These are phyloP conservation scores for Sugiyamaella castrensis DNA, from an alignment of 1,139 yeast genomes.

Conservation along the genomic window DNA sequence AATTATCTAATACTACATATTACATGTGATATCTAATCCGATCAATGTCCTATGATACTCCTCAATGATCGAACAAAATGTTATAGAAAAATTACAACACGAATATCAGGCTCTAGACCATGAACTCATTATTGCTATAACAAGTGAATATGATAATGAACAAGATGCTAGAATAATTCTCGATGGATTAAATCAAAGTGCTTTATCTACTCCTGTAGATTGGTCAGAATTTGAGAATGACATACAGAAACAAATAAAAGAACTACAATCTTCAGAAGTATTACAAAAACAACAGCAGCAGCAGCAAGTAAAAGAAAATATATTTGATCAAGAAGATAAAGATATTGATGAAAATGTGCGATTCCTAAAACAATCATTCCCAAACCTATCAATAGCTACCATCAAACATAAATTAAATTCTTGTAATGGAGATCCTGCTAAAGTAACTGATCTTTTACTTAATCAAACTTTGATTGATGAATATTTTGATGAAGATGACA, in stretches of 20 bases:
- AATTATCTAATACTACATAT: too few relatives aligned
- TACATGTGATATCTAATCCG: too few relatives aligned
- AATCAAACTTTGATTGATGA: slow-evolving; percentile 24
- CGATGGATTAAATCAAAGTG: slow-evolving; percentile 7
- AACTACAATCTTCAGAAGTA: neutral
- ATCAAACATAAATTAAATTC: slow-evolving; percentile 21
- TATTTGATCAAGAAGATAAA: slow-evolving; percentile 4
- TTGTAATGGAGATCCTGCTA: slow-evolving; percentile 24
- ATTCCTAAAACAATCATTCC: slow-evolving; percentile 28
- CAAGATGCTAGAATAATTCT: slow-evolving; percentile 8
- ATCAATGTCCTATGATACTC: neutral
- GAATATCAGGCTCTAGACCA: slow-evolving; percentile 13
- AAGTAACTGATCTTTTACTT: slow-evolving; percentile 28
- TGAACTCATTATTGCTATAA: slow-evolving; percentile 5
- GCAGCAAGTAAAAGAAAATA: neutral
- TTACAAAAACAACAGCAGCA: neutral
- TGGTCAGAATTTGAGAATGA: slow-evolving; percentile 10
- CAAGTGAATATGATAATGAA: slow-evolving; percentile 9
- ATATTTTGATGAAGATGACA: slow-evolving; percentile 16
- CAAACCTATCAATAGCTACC: slow-evolving; percentile 20
- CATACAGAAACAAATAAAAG: neutral
- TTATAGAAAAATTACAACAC: slow-evolving; percentile 2
- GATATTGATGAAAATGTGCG: slow-evolving; percentile 12
- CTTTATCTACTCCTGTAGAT: slow-evolving; percentile 11
- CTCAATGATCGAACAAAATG: slow-evolving; percentile 7